phyloP scores from a whole-genome alignment of 225 moss, liverwort and hornwort species.

The Pseudoscleropodium purum region DNA sequence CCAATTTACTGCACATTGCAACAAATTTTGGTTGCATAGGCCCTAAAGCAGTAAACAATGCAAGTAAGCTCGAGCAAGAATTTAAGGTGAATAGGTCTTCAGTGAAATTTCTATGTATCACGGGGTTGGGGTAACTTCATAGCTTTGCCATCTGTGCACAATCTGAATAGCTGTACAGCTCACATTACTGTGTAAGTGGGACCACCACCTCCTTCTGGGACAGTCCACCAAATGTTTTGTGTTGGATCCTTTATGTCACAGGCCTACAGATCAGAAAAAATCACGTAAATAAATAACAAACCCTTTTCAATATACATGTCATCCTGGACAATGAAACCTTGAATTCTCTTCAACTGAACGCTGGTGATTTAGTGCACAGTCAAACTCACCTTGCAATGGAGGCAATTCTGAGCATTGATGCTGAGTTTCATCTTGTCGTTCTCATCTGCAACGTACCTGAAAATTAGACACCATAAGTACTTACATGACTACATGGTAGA shows the following conservation, averaged over 20 bases:
- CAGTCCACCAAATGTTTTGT: slow-evolving; percentile 81
- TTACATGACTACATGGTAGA: not conserved
- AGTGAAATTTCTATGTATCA: not conserved
- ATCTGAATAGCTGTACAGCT: not conserved
- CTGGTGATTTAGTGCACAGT: not conserved
- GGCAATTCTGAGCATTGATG: slow-evolving; percentile 89
- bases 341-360: not conserved
- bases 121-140: not conserved
- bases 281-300: not conserved
- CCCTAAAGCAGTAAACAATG: not conserved
- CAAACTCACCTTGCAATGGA: slow-evolving; percentile 74
- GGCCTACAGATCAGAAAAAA: slow-evolving; percentile 31
- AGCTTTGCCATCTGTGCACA: not conserved
- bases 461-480: not conserved
- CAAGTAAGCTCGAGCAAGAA: not conserved
- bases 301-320: not conserved
- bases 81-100: not conserved
- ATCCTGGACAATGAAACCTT: not conserved
- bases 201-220: slow-evolving; percentile 85
- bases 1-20: not conserved
- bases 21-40: too few relatives aligned
- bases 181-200: slow-evolving; percentile 73
- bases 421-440: slow-evolving; percentile 41
- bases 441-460: slow-evolving; percentile 58
- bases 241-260: slow-evolving; percentile 88